Evolutionary conservation across 148 eudicot species (phyloP).

Genomic region (Diospyros kaki): DNA sequence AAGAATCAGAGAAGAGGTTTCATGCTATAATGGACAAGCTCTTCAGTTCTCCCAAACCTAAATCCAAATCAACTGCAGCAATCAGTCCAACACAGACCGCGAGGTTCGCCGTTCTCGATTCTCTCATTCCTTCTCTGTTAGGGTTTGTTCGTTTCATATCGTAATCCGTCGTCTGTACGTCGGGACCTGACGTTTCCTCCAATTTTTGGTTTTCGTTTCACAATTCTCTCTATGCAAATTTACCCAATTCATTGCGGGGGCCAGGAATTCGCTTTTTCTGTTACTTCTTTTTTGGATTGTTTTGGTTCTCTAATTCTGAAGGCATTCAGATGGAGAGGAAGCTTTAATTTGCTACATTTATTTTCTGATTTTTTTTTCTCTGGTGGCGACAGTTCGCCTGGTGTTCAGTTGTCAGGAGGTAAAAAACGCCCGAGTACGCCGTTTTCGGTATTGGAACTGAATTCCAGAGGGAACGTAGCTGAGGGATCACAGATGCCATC

Average conservation of each 20-base stretch:
- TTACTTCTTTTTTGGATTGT: slow-evolving; percentile 5
- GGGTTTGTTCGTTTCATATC: slow-evolving; percentile 8
- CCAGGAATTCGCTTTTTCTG: background rate
- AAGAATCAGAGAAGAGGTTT: slow-evolving; percentile 73
- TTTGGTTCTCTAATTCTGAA: background rate
- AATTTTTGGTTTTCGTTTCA: background rate
- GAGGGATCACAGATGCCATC: slow-evolving; percentile 25
- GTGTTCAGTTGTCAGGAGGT: slow-evolving; percentile 40
- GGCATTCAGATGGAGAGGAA: background rate
- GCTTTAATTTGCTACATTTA: background rate
- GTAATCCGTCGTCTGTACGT: background rate
- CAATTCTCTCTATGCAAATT: background rate
- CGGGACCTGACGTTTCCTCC: background rate
- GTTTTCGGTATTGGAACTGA: slow-evolving; percentile 22
- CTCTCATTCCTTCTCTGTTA: background rate
- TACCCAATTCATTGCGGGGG: background rate
- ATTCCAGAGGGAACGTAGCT: slow-evolving; percentile 30
- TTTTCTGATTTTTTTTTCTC: background rate
- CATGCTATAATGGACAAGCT: slow-evolving; percentile 72
- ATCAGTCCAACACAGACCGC: background rate
- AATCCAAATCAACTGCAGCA: slow-evolving; percentile 20
- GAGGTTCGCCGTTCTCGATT: background rate
- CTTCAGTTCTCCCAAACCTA: slow-evolving; percentile 43
- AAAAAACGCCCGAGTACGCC: slow-evolving; percentile 46
- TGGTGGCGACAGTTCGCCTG: slow-evolving; percentile 27